A percentile compares a stretch with the other conserved stretches of the same genome.
Evolutionary conservation across 1,284 basidiomycete genomes (phyloP).

Genomic region (Tylopilus sp.): DNA sequence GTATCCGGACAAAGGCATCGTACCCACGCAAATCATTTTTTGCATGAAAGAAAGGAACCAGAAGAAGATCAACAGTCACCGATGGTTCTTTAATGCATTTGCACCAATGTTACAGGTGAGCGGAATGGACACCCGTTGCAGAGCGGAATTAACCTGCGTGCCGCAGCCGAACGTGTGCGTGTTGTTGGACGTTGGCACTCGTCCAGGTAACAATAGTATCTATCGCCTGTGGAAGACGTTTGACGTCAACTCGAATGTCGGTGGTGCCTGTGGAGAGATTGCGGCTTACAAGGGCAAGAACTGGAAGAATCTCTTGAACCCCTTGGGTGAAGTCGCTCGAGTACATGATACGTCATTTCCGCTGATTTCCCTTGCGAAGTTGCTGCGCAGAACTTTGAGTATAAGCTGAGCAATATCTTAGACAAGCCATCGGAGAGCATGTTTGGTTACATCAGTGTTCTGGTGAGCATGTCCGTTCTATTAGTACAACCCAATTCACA

Average conservation of each 20-base stretch:
- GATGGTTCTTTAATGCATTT: slow-evolving; percentile 97
- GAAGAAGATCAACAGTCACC: slow-evolving; percentile 95
- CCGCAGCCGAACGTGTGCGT: slow-evolving; percentile 82
- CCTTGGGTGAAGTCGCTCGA: slow-evolving; percentile 56
- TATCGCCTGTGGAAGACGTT: slow-evolving; percentile 97
- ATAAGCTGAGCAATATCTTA: slow-evolving; percentile 89
- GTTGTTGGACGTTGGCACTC: slow-evolving; percentile 90
- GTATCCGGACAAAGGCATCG: slow-evolving; percentile 93
- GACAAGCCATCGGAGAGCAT: slow-evolving; percentile 94
- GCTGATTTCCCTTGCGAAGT: slow-evolving; percentile 46
- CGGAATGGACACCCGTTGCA: background rate
- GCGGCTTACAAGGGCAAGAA: slow-evolving; percentile 88
- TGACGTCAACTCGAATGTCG: slow-evolving; percentile 89
- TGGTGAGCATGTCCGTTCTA: slow-evolving; percentile 43
- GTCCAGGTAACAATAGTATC: slow-evolving; percentile 78
- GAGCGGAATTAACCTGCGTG: slow-evolving; percentile 1
- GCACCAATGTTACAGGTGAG: slow-evolving; percentile 63
- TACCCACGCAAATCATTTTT: slow-evolving; percentile 90
- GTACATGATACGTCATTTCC: background rate
- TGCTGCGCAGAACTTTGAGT: slow-evolving; percentile 93
- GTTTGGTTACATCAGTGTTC: slow-evolving; percentile 88
- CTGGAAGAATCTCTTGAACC: slow-evolving; percentile 80
- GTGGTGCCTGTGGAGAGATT: slow-evolving; percentile 94
- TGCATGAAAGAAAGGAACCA: slow-evolving; percentile 94
- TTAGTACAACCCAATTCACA: slow-evolving; percentile 11